Evolutionary conservation across 1,284 basidiomycete species (phyloP), one percentile per base, ranked within the genome.

Genomic region (Mycosarcoma mackinlayi): DNA sequence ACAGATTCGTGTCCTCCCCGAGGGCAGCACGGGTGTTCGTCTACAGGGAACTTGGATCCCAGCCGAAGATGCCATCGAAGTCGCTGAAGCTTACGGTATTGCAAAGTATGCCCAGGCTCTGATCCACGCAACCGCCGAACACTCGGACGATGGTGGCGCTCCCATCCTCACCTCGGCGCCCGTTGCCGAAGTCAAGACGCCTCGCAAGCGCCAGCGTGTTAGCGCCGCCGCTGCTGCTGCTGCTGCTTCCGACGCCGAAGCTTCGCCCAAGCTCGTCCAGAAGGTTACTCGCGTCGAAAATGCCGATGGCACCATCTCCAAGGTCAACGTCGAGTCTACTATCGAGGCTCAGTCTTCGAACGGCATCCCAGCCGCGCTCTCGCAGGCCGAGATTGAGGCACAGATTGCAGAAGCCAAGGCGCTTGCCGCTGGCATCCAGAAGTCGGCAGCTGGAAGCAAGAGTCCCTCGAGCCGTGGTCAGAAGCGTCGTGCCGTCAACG

Each of bases 21-120:
- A 71, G 10, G 79, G 78, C 28, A 75, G 73, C 55, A 81, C 79
- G 11, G 80, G 80, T 25, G 79, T 82, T 18, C 73, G 92, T 70
- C 89, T 97, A 48, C 93, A 94, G 16, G 94, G 94, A 21, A 91
- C 90, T 50, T 97, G 93, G 94, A 90, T 94, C 76, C 87, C 88
- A 63, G 87, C 90, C 28, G 84, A 87, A 5, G 84, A 90, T n/a
- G 93, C 94, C 3, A 81, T 88, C 64, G 77, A 83, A 38, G 85
- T 97, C 34, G 88, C 89, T 5, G 85, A 86, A 14, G 83, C 84
- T 27, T 92, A 92, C 75, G 83, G 81, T n/a, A 85, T 93, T 13
- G 85, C 84, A 11, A 83, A 85, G 27, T 86, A 91, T 71, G 87
- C 92, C 60, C 83, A 86, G 42, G 86, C 88, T 8, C 89, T 96